Base-by-base conservation (phyloP, 192 early-diverging fungal genomes). In the Backusella tuberculispora region DNA sequence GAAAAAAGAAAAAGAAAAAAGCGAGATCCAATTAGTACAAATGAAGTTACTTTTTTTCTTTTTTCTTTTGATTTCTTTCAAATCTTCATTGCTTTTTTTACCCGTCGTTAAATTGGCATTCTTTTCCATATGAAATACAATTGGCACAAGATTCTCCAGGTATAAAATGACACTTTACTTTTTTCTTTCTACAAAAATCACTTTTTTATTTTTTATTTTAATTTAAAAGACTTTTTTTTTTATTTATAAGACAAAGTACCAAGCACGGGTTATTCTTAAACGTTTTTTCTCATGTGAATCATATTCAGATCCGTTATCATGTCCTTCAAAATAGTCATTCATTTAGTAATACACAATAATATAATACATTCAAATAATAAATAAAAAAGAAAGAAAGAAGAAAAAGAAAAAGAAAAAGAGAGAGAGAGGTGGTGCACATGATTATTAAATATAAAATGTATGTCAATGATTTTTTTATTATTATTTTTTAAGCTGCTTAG, bases 101-200 rank as follows among this genome's bases (percentile, higher is more conserved):
- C 79, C 75, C 75, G 50, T 76, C 71, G 42, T 80, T 80, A 24
- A 80, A 80, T 43, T 80, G 66, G 41, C 79, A 80, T 26, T 66
- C 37, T 29, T 63, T 63, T 17, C 72, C 72, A 44, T 76, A 74
- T 4, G 75, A 64, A 24, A 63, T 63, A n/a, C 79, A 80, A 46
- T 80, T 80, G 19, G 66, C 21, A 38, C 79, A 80, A 44, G 67
- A 34, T 26, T 73, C 48, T 26, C 79, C 79, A 5, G 74, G 71
- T 3, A 40, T 26, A 40, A 73, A 69, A 48, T 80, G 73, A 60
- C 79, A 80, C 37, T 80, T 80, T 0, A 80, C 75, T 65, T 80
- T 80, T 63, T 80, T 80, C 21, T 66, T 65, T 68, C 79, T 60
- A 71, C 79, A 80, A 64, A 76, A 76, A 67, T 80, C 79, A 43